A percentile compares a stretch with the other conserved stretches of the same genome.
phyloP scores from a whole-genome alignment of 768 basidiomycete genomes.

The Tricholoma furcatifolium region DNA sequence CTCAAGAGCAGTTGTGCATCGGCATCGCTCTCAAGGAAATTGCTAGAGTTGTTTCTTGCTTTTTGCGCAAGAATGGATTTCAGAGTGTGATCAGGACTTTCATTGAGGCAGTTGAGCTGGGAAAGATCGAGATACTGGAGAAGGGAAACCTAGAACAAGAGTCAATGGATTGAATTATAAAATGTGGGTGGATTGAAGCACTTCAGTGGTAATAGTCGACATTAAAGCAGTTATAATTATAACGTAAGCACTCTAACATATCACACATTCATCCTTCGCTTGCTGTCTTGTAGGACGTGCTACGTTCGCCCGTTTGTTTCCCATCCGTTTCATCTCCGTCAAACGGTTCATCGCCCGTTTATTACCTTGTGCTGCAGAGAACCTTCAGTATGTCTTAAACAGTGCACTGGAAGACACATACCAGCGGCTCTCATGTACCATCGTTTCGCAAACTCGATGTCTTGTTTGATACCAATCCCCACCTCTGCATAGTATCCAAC shows the following conservation, averaged over 20 bases:
- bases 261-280: constrained; percentile 91
- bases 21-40: constrained; percentile 63
- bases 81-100: constrained; percentile 48
- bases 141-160: constrained; percentile 43
- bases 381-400: not conserved
- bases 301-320: constrained; percentile 73
- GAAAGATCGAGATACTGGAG: constrained; percentile 56
- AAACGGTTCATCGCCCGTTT: constrained; percentile 95
- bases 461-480: constrained; percentile 96
- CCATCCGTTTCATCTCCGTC: constrained; percentile 92
- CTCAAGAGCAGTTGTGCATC: constrained; percentile 73
- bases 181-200: constrained; percentile 7
- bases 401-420: constrained; percentile 37
- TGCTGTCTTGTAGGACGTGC: constrained; percentile 90
- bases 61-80: constrained; percentile 47
- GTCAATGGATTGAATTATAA: constrained; percentile 4
- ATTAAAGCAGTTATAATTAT: constrained; percentile 8
- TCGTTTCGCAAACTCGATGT: constrained; percentile 91
- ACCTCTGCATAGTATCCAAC: constrained; percentile 98
- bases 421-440: constrained; percentile 99
- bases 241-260: constrained; percentile 45
- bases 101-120: constrained; percentile 73
- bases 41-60: constrained; percentile 39
- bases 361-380: constrained; percentile 84
- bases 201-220: constrained; percentile 14